phyloP scores from a whole-genome alignment of 169 alveolate species.

The Theileria annulata region DNA sequence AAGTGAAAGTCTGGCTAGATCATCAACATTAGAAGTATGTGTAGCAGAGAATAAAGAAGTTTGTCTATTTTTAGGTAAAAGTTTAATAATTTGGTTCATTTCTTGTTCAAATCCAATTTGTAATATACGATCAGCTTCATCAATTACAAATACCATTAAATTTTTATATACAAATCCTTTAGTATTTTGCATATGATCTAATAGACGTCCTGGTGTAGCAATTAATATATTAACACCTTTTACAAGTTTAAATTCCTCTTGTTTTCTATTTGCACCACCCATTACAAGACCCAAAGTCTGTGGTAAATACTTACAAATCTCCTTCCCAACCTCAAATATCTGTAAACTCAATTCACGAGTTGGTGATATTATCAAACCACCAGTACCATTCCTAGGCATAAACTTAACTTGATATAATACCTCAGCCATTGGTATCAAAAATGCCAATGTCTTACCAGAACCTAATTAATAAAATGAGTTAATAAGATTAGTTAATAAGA shows the following conservation, averaged over 20 bases:
- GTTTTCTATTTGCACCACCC: slow-evolving; percentile 97
- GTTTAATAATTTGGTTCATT: slow-evolving; percentile 93
- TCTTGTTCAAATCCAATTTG: slow-evolving; percentile 99
- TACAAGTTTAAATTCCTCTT: slow-evolving; percentile 94
- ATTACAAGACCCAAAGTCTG: slow-evolving; percentile 97
- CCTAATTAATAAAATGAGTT: slow-evolving; percentile 78
- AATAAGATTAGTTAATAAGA: not conserved
- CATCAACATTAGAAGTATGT: slow-evolving; percentile 94
- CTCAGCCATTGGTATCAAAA: slow-evolving; percentile 97
- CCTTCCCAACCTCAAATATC: slow-evolving; percentile 95
- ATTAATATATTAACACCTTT: slow-evolving; percentile 95
- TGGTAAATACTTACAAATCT: slow-evolving; percentile 88
- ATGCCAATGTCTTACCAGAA: slow-evolving; percentile 98
- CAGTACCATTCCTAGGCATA: slow-evolving; percentile 92
- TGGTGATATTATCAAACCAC: slow-evolving; percentile 94
- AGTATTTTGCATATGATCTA: slow-evolving; percentile 98
- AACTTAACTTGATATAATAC: slow-evolving; percentile 91
- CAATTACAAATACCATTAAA: slow-evolving; percentile 92
- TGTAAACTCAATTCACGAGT: slow-evolving; percentile 98
- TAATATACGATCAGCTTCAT: slow-evolving; percentile 98
- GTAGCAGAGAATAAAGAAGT: slow-evolving; percentile 99
- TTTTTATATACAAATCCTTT: slow-evolving; percentile 94
- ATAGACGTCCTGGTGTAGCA: slow-evolving; percentile 98
- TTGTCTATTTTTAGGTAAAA: slow-evolving; percentile 95
- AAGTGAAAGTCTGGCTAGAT: slow-evolving; percentile 92